A percentile compares a stretch with the other conserved stretches of the same genome.
These are phyloP conservation scores for Apiospora hydei DNA, from an alignment of 2,329 filamentous ascomycete genomes.

Conservation along the genomic window DNA sequence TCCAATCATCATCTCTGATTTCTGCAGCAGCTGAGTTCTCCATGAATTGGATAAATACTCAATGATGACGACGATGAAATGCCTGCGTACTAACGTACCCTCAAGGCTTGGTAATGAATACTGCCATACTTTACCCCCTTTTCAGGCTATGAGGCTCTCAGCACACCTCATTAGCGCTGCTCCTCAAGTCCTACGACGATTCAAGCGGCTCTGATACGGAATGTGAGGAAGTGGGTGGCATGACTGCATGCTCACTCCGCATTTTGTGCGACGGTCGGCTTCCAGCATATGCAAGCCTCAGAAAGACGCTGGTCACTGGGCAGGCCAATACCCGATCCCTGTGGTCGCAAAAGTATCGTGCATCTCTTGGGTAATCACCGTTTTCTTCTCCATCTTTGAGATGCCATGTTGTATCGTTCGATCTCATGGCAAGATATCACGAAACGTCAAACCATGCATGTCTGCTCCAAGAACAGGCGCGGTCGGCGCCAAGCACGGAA, in stretches of 20 bases:
- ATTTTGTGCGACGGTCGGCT: background rate
- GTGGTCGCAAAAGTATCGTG: background rate
- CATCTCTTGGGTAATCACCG: background rate
- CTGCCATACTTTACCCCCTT: too few species aligned
- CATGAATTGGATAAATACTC: too few species aligned
- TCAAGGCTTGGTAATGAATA: too few species aligned
- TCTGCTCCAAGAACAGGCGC: too few species aligned
- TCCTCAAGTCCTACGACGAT: background rate
- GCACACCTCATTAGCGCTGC: background rate
- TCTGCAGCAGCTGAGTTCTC: background rate
- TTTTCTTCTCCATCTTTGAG: background rate
- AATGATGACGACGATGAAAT: background rate
- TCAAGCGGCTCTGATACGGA: too few species aligned
- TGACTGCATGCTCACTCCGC: background rate
- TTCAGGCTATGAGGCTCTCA: background rate
- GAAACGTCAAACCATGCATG: too few species aligned
- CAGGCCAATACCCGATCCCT: background rate
- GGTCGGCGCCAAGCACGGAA: too few species aligned
- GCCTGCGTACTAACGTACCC: too few species aligned
- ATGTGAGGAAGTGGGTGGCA: background rate
- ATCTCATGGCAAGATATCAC: background rate
- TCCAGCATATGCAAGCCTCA: background rate
- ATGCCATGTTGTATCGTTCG: background rate
- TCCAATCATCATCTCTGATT: background rate
- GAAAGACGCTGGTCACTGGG: background rate